These are phyloP conservation scores for Phytophthora ohioensis DNA, from an alignment of 352 stramenopile species.

Conservation along the genomic window DNA sequence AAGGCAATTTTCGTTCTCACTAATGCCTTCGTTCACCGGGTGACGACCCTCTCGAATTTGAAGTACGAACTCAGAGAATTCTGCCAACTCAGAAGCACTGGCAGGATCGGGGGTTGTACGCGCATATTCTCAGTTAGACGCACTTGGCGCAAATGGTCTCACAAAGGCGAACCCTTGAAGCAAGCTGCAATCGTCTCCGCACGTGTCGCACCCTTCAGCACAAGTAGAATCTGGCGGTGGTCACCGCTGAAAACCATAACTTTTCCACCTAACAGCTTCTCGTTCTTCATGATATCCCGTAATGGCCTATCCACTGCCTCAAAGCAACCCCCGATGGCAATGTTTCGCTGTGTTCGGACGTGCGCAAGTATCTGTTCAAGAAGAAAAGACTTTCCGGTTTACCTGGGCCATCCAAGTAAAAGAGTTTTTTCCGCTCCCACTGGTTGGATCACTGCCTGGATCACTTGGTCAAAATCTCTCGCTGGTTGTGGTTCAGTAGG, in stretches of 20 bases:
- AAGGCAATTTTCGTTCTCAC: too few relatives aligned
- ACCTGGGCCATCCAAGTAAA: conserved; percentile 40
- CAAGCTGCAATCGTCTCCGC: too few relatives aligned
- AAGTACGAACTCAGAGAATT: neutral
- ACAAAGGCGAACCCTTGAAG: too few relatives aligned
- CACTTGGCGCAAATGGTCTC: neutral
- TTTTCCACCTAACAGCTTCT: too few relatives aligned
- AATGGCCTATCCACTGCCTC: too few relatives aligned
- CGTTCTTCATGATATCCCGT: too few relatives aligned
- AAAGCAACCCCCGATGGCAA: conserved; percentile 17
- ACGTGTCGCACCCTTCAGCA: too few relatives aligned
- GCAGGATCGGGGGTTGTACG: neutral
- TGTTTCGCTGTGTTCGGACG: conserved; percentile 11
- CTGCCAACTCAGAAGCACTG: neutral
- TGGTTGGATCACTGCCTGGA: neutral
- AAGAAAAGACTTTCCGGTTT: conserved; percentile 44
- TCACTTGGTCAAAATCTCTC: neutral
- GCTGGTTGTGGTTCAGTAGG: neutral
- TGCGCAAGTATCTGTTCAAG: conserved; percentile 34
- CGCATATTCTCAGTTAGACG: conserved; percentile 11
- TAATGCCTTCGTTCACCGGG: too few relatives aligned
- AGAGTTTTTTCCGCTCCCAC: neutral
- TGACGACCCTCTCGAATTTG: neutral
- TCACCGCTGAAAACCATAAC: too few relatives aligned
- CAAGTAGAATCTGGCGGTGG: too few relatives aligned